These are phyloP conservation scores for Fusarium papillatum DNA, from an alignment of 2,329 filamentous ascomycete species.

Conservation along the genomic window DNA sequence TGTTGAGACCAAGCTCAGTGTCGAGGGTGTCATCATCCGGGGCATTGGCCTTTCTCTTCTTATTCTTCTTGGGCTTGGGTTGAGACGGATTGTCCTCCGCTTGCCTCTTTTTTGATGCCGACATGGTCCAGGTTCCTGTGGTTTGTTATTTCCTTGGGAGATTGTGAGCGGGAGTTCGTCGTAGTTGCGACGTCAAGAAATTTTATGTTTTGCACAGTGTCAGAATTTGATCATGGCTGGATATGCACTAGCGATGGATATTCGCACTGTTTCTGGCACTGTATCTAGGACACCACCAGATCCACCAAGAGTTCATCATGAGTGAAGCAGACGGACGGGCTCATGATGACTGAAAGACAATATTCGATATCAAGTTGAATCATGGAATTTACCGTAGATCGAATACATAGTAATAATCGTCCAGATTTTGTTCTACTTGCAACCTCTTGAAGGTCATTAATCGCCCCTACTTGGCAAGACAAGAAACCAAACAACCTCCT, in stretches of 20 bases:
- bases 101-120: constrained; percentile 68
- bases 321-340: constrained; percentile 3
- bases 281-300: constrained; percentile 8
- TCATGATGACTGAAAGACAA: constrained; percentile 18
- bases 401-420: background rate
- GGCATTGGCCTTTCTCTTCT: constrained; percentile 69
- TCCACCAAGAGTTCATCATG: constrained; percentile 20
- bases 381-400: background rate
- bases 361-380: background rate
- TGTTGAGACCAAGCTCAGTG: constrained; percentile 82
- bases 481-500: constrained; percentile 4
- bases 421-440: background rate
- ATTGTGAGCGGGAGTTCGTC: constrained; percentile 18
- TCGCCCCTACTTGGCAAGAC: background rate
- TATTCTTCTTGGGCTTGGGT: constrained; percentile 58
- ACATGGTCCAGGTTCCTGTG: constrained; percentile 46
- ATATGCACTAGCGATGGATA: fast-evolving
- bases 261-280: constrained; percentile 24
- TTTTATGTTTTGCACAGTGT: constrained; percentile 42
- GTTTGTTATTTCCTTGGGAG: constrained; percentile 9
- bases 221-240: constrained; percentile 8
- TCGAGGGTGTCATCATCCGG: constrained; percentile 71
- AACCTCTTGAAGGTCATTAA: background rate
- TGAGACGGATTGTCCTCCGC: constrained; percentile 60
- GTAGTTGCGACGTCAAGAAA: constrained; percentile 35